Evolutionary conservation across 208 protist genomes (phyloP), one percentile per base, ranked within the genome.

Genomic region (Leishmania martiniquensis): DNA sequence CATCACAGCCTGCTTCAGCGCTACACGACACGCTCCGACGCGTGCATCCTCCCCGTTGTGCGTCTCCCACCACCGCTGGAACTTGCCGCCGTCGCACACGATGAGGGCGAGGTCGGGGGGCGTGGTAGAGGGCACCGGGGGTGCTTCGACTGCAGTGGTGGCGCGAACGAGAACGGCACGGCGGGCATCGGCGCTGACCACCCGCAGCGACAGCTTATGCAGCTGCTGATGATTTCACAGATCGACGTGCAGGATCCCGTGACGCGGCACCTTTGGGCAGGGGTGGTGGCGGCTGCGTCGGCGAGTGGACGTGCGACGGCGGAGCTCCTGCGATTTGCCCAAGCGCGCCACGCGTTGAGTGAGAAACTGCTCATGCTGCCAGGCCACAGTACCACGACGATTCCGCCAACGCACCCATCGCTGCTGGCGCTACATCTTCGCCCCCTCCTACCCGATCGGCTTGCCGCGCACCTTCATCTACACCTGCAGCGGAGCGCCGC

Each of bases 201-300:
- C n/a, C 42, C 32, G 45, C 42, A 55, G 20, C 69, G 22, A 13
- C 45, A 45, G 51, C 69, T 74, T 3, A 32, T 45, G 69, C 44
- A 22, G 51, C 39, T 83, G 47, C 49, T 83, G 0, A 55, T 57
- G 1, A 67, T 59, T 0, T 55, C 67, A 0, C 72, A 78, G 45
- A 29, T 83, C 5, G 78, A 83, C 29, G 29, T 70, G 34, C 45
- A 78, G 32, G 66, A 66, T 25, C 37, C 78, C 13, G 39, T 52
- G 47, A 83, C 65, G 25, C 44, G 25, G 5, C 9, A 51, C 29
- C 29, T 63, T n/a, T 67, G 68, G 6, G 57, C 66, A 1, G 65
- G 1, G 2, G 67, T 75, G 6, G 1, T n/a, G 4, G 34, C 72
- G 0, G n/a, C 78, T 0, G 12, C 42, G 7, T 34, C 39, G 12